Conservation (phyloP, 2,329 filamentous ascomycete species). For the Scedosporium apiospermum region DNA sequence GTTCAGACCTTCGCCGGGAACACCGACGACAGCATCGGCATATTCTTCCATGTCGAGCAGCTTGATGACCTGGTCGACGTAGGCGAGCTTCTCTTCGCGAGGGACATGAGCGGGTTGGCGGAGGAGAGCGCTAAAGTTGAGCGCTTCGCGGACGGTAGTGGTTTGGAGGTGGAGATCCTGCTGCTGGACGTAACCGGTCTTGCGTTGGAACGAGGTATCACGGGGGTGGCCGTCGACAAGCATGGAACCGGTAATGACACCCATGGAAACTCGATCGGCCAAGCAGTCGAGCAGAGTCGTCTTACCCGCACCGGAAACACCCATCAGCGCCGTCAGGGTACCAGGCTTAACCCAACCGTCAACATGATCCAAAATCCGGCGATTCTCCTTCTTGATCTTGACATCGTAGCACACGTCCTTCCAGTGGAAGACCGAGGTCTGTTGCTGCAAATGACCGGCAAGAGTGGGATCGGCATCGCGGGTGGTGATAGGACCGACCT, state of each 20-base stretch:
- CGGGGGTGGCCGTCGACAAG: constrained; percentile 54
- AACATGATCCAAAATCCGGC: constrained; percentile 74
- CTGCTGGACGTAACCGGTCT: constrained; percentile 87
- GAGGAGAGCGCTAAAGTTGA: constrained; percentile 77
- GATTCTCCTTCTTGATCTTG: constrained; percentile 67
- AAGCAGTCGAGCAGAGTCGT: constrained; percentile 83
- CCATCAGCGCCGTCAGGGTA: constrained; percentile 83
- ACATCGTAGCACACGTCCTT: constrained; percentile 67
- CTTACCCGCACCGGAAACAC: constrained; percentile 87
- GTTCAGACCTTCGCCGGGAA: constrained; percentile 77
- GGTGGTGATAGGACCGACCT: constrained; percentile 39
- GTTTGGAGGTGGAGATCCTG: constrained; percentile 84
- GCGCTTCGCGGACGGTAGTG: constrained; percentile 77
- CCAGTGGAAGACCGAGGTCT: constrained; percentile 80
- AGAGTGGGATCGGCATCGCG: constrained; percentile 29
- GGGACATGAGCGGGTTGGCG: constrained; percentile 72
- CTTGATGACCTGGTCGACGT: constrained; percentile 85
- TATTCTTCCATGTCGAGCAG: constrained; percentile 85
- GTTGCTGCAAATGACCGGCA: constrained; percentile 33
- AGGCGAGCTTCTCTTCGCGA: constrained; percentile 68
- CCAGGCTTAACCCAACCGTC: constrained; percentile 93
- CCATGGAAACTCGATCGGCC: constrained; percentile 79
- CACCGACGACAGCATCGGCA: constrained; percentile 82
- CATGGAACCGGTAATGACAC: constrained; percentile 81
- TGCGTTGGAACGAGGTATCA: constrained; percentile 79